phyloP scores from a whole-genome alignment of 2,329 filamentous ascomycete genomes.

The Aaosphaeria pasadenensis region DNA sequence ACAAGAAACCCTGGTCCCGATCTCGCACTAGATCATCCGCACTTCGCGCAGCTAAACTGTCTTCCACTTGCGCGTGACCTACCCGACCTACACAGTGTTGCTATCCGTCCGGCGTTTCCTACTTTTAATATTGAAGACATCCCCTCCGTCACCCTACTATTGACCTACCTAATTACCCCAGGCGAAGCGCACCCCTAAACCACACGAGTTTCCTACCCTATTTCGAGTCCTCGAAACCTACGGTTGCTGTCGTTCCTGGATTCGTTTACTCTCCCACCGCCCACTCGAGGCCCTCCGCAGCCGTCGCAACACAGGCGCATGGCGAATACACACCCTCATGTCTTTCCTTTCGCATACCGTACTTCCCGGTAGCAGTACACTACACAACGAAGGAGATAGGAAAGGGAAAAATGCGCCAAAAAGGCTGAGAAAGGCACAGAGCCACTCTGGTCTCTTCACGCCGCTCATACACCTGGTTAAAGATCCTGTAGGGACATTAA shows the following conservation, averaged over 20 bases:
- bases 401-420: slow-evolving; percentile 6
- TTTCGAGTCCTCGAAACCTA: too few relatives aligned
- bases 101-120: too few relatives aligned
- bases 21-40: too few relatives aligned
- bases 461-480: slow-evolving; percentile 35
- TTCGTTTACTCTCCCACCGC: slow-evolving; percentile 1
- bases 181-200: too few relatives aligned
- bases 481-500: slow-evolving; percentile 29
- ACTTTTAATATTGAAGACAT: too few relatives aligned
- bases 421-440: slow-evolving; percentile 21
- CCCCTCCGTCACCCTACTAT: too few relatives aligned
- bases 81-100: too few relatives aligned
- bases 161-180: too few relatives aligned
- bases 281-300: slow-evolving; percentile 12
- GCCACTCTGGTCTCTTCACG: slow-evolving; percentile 29
- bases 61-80: too few relatives aligned
- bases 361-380: slow-evolving; percentile 27
- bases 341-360: slow-evolving; percentile 36
- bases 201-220: too few relatives aligned
- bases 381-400: slow-evolving; percentile 15
- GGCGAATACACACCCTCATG: slow-evolving; percentile 30
- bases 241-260: neutral
- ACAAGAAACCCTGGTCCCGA: neutral
- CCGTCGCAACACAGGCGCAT: slow-evolving; percentile 23
- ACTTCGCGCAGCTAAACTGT: too few relatives aligned